Percentiles rank a stretch among this genome's conserved stretches.
Evolutionary conservation across 1,284 basidiomycete genomes (phyloP).

Genomic region (Trichosporon sp.): DNA sequence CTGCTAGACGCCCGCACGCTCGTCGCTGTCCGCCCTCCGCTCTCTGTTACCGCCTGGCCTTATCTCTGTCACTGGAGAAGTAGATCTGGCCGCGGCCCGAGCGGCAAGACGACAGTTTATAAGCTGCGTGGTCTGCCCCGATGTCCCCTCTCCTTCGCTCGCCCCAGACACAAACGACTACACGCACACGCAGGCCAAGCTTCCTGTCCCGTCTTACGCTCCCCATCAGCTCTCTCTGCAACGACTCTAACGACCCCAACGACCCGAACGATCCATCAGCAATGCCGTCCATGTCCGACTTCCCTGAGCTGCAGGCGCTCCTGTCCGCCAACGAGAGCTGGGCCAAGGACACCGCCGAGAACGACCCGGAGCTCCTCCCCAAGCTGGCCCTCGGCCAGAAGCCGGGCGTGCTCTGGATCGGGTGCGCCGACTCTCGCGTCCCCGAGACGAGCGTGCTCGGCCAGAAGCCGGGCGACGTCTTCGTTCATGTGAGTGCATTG

Average conservation of each 20-base stretch:
- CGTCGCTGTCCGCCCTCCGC: background rate
- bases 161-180: background rate
- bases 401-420: conserved; percentile 48
- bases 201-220: background rate
- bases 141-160: background rate
- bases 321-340: conserved; percentile 40
- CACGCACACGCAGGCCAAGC: background rate
- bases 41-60: background rate
- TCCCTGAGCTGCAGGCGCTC: conserved; percentile 26
- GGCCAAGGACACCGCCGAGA: conserved; percentile 27
- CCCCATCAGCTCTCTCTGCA: background rate
- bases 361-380: conserved; percentile 36
- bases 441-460: conserved; percentile 45
- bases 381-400: conserved; percentile 40
- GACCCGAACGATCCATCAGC: background rate
- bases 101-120: background rate
- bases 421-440: conserved; percentile 49
- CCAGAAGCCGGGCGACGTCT: conserved; percentile 61
- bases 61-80: background rate
- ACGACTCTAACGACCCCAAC: background rate
- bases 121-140: background rate
- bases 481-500: conserved; percentile 55
- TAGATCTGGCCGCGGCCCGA: background rate
- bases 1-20: background rate
- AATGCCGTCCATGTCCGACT: conserved; percentile 8